Evolutionary conservation across 1,284 basidiomycete genomes (phyloP), one percentile per base, ranked within the genome.

Genomic region (Baeospora myosura): DNA sequence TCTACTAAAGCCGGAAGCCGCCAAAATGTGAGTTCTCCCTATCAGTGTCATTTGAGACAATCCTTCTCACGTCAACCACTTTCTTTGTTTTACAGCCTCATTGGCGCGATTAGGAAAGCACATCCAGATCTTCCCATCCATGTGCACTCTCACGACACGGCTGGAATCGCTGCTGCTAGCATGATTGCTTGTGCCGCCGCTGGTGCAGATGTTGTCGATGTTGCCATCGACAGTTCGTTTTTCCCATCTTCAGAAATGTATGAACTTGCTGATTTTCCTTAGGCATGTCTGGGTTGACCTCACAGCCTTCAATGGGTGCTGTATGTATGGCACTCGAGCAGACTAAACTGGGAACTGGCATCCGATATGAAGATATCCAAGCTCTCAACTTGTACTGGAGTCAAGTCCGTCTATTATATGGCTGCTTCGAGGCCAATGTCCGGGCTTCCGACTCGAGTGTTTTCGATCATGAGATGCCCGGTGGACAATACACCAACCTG

Each of bases 381-480:
- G 88, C 93, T 30, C 78, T 99, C 56, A 98, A 99, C 76, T 68
- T 87, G 48, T 99, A 99, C 72, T 99, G 96, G 96, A 89, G 85
- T 50, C 94, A 98, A 72, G 89, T 98, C 61, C 88, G 96, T 55
- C 71, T 90, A 68, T 78, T 98, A 44, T 99, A 99, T 72, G 68
- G 75, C 59, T 96, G 92, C 72, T 99, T 99, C 72, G 96, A 98
- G 67, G 96, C 95, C 49, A 98, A 98, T 59, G 94, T 99, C 55
- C 83, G 93, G 49, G 90, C 94, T 20, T 95, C 92, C 34, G 91
- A 95, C 63, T 95, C 90, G 34, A 93, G 89, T 67, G 94, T 98
- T 47, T 98, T 98, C 61, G 94, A 95, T 61, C 96, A 98, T 69
- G 94, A 98, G 70, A 99, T 99, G 96, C 96, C 96, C 41, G 96